Percentiles rank a stretch among this genome's conserved stretches.
These are phyloP conservation scores for Ascochyta pisi DNA, from an alignment of 2,329 filamentous ascomycete species.

Conservation along the genomic window DNA sequence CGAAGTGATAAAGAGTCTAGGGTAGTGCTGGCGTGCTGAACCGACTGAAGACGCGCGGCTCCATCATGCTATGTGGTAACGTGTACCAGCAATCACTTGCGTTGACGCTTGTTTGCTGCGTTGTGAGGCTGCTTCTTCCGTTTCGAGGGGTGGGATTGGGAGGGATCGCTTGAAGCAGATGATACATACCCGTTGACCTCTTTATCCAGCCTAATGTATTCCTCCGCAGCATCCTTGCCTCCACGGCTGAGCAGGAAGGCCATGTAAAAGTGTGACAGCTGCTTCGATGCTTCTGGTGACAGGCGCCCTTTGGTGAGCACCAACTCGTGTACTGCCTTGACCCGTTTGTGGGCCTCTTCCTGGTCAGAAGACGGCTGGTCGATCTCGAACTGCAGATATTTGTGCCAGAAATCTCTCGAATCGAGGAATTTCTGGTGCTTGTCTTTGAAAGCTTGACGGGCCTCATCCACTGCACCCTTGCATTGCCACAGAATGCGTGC, in stretches of 20 bases:
- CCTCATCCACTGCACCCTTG: constrained; percentile 80
- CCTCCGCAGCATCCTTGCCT: constrained; percentile 81
- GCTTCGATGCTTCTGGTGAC: constrained; percentile 70
- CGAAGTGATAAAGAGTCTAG: constrained; percentile 20
- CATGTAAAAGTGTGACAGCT: constrained; percentile 80
- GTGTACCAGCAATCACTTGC: constrained; percentile 28
- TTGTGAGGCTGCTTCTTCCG: constrained; percentile 43
- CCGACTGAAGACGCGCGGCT: constrained; percentile 3
- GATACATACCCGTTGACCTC: constrained; percentile 76
- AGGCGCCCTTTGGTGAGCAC: constrained; percentile 77
- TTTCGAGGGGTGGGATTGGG: constrained; percentile 30
- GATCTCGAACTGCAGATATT: constrained; percentile 87
- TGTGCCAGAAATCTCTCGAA: constrained; percentile 87
- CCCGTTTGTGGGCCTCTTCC: constrained; percentile 70
- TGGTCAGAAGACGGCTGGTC: constrained; percentile 75
- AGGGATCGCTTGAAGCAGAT: constrained; percentile 38
- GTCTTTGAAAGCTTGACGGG: constrained; percentile 80
- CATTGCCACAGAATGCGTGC: constrained; percentile 86
- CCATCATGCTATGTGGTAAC: constrained; percentile 11
- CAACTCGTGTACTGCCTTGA: constrained; percentile 80
- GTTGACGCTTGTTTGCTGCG: constrained; percentile 42
- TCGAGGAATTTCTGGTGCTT: constrained; percentile 85
- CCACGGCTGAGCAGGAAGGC: constrained; percentile 83
- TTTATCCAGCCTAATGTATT: constrained; percentile 81
- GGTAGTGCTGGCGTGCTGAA: constrained; percentile 6